phyloP scores from a whole-genome alignment of 768 basidiomycete genomes.

The Mycena maculata region DNA sequence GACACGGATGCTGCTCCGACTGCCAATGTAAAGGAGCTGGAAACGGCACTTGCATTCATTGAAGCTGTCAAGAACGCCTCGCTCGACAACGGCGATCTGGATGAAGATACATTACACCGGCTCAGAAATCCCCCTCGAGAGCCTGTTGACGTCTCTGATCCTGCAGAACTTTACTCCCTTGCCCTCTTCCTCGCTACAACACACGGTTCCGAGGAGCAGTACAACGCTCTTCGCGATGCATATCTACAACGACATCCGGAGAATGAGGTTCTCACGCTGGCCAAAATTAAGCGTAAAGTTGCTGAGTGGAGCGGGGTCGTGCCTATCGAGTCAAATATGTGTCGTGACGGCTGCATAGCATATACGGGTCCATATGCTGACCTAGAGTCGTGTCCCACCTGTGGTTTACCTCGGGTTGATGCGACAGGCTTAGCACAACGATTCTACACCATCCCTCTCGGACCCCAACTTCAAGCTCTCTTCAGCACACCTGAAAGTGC shows the following conservation, averaged over 20 bases:
- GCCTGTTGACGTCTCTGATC: neutral
- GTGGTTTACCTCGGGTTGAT: constrained; percentile 41
- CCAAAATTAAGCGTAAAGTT: neutral
- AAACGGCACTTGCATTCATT: neutral
- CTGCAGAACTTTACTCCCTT: neutral
- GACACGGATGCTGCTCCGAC: no score
- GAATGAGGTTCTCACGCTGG: neutral
- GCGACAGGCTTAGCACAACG: neutral
- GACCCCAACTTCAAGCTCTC: constrained; percentile 50
- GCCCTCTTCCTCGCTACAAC: neutral
- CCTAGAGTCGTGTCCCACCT: constrained; percentile 37
- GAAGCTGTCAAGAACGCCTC: neutral
- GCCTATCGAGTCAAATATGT: constrained; percentile 40
- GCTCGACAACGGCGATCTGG: constrained; percentile 8
- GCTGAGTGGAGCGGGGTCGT: constrained; percentile 34
- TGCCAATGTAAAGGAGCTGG: no score
- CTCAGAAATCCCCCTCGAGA: neutral
- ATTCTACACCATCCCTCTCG: constrained; percentile 47
- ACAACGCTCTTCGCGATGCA: neutral
- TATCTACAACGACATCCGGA: constrained; percentile 1
- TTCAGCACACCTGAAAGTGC: constrained; percentile 34
- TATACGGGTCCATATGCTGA: constrained; percentile 38
- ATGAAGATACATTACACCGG: neutral
- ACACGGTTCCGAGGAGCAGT: neutral
- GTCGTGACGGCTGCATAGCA: constrained; percentile 38